Conservation (phyloP, 768 basidiomycete species). For the Hypsizygus marmoreus region DNA sequence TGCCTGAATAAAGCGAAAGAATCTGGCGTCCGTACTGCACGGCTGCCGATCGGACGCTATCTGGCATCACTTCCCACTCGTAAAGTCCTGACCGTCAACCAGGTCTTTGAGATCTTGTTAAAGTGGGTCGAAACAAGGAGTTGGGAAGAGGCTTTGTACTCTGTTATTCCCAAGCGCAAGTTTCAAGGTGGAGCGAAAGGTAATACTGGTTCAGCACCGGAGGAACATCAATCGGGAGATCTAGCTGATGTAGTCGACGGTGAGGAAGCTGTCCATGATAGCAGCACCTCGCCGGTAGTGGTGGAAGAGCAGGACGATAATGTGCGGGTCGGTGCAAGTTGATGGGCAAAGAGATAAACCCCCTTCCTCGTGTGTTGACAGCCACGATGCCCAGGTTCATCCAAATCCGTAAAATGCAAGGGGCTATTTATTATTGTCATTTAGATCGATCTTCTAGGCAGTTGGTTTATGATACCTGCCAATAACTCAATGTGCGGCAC, state of each 20-base stretch:
- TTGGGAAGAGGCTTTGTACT: constrained; percentile 86
- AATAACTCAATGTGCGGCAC: too few relatives aligned
- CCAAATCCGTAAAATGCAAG: too few relatives aligned
- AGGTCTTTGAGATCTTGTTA: constrained; percentile 90
- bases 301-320: constrained; percentile 6
- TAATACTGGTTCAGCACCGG: constrained; percentile 13
- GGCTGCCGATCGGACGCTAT: constrained; percentile 93
- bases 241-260: constrained; percentile 18
- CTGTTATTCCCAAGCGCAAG: constrained; percentile 93
- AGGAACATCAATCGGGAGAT: constrained; percentile 8
- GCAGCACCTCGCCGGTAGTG: neutral
- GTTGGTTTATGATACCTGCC: too few relatives aligned
- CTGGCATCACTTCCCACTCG: constrained; percentile 82
- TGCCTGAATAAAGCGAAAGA: constrained; percentile 84
- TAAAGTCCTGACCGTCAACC: constrained; percentile 97
- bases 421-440: too few relatives aligned
- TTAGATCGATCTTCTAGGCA: too few relatives aligned
- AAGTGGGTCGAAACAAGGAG: constrained; percentile 84
- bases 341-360: too few relatives aligned
- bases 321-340: constrained; percentile 2
- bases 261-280: constrained; percentile 7
- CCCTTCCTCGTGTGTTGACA: too few relatives aligned
- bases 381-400: too few relatives aligned
- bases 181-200: constrained; percentile 54
- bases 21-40: constrained; percentile 78